Percentiles rank a stretch among this genome's conserved stretches.
Evolutionary conservation across 2,329 filamentous ascomycete genomes (phyloP).

Genomic region (Ploettnerulaceae sp.): DNA sequence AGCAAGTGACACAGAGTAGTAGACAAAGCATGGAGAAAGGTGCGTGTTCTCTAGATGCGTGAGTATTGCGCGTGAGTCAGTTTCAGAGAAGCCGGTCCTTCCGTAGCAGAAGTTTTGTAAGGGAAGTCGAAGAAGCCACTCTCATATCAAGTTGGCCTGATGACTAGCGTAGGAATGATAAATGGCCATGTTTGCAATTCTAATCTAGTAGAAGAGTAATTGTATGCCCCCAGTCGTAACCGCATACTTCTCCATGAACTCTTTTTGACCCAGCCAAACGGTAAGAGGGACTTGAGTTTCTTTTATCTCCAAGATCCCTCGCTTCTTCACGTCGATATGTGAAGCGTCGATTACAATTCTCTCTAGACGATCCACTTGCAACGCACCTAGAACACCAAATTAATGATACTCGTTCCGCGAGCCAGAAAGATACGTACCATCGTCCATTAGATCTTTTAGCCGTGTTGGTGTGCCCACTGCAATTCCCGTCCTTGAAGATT

Average conservation of each 20-base stretch:
- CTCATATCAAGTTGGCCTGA: not conserved
- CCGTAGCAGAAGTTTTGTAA: not conserved
- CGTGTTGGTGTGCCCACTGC: slow-evolving; percentile 86
- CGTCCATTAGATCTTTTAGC: slow-evolving; percentile 74
- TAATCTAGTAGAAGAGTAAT: slow-evolving; percentile 58
- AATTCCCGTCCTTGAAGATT: slow-evolving; percentile 68
- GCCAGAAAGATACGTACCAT: slow-evolving; percentile 50
- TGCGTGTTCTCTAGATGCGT: too few relatives aligned
- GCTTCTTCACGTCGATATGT: slow-evolving; percentile 90
- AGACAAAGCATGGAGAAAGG: too few relatives aligned
- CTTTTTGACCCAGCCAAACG: slow-evolving; percentile 63
- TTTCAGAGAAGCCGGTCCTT: too few relatives aligned
- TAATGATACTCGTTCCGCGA: slow-evolving; percentile 9
- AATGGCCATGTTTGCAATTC: not conserved
- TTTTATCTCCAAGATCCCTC: slow-evolving; percentile 91
- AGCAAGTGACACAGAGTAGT: not conserved
- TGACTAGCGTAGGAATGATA: not conserved
- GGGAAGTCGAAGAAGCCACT: not conserved
- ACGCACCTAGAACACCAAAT: slow-evolving; percentile 46
- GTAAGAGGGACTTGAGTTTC: slow-evolving; percentile 81
- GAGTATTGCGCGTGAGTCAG: too few relatives aligned
- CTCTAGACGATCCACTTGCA: slow-evolving; percentile 67
- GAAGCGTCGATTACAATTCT: slow-evolving; percentile 86
- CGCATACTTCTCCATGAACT: slow-evolving; percentile 66
- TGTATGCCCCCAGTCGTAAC: slow-evolving; percentile 52